A percentile compares a stretch with the other conserved stretches of the same genome.
phyloP scores from a whole-genome alignment of 1,139 yeast species.

The Wickerhamiella infanticola region DNA sequence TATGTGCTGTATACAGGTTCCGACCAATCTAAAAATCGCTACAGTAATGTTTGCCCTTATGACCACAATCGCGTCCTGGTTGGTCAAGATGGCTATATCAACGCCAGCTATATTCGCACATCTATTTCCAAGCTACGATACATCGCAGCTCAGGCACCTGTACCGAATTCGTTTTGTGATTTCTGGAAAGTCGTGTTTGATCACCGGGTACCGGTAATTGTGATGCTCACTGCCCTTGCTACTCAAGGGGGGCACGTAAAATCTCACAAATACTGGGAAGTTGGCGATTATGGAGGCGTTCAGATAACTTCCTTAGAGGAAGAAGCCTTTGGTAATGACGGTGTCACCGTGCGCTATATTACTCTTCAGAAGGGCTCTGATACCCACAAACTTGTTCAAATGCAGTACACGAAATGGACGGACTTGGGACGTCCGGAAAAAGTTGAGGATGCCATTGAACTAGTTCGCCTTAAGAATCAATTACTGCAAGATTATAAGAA shows the following conservation, averaged over 20 bases:
- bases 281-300: slow-evolving; percentile 19
- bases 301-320: slow-evolving; percentile 6
- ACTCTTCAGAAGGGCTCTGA: slow-evolving; percentile 4
- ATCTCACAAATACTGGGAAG: slow-evolving; percentile 43
- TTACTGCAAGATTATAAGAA: slow-evolving; percentile 11
- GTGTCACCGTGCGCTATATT: slow-evolving; percentile 14
- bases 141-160: slow-evolving; percentile 81
- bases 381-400: slow-evolving; percentile 34
- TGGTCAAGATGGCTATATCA: slow-evolving; percentile 30
- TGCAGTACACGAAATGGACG: slow-evolving; percentile 68
- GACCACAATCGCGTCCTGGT: slow-evolving; percentile 63
- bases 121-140: slow-evolving; percentile 29
- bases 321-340: slow-evolving; percentile 5
- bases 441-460: slow-evolving; percentile 35
- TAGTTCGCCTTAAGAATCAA: slow-evolving; percentile 33
- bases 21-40: slow-evolving; percentile 56
- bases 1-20: slow-evolving; percentile 52
- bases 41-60: slow-evolving; percentile 68
- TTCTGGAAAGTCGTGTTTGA: slow-evolving; percentile 66
- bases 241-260: slow-evolving; percentile 38
- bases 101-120: slow-evolving; percentile 40
- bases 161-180: slow-evolving; percentile 59
- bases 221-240: slow-evolving; percentile 46
- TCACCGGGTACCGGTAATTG: slow-evolving; percentile 44
- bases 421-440: slow-evolving; percentile 59